Conservation (phyloP, 1,284 basidiomycete species). For the Ganoderma boninense region DNA sequence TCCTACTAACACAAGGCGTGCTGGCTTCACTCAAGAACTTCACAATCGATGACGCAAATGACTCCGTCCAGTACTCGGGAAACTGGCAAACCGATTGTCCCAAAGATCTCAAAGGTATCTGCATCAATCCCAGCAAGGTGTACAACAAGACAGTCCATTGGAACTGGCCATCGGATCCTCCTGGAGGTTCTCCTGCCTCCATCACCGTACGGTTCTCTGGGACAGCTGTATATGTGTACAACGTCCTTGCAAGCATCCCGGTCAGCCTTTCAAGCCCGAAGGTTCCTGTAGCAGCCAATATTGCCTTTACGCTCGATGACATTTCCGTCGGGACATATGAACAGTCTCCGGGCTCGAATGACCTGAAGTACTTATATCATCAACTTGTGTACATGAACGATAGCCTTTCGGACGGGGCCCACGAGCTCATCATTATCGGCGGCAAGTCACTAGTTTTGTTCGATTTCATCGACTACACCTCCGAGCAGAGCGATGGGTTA, state of each 20-base stretch:
- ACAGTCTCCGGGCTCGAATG: not conserved
- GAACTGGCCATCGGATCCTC: not conserved
- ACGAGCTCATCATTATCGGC: not conserved
- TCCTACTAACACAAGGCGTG: not conserved
- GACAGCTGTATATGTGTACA: constrained; percentile 15
- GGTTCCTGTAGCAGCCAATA: not conserved
- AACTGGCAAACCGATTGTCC: not conserved
- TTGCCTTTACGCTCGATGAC: constrained; percentile 1
- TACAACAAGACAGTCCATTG: constrained; percentile 3
- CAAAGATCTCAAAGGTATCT: not conserved
- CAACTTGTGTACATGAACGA: not conserved
- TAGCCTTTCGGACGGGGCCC: not conserved
- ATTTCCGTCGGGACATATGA: not conserved
- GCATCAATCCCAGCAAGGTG: not conserved
- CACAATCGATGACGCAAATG: constrained; percentile 14
- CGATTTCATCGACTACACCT: not conserved
- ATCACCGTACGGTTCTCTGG: constrained; percentile 20
- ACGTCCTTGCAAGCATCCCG: constrained; percentile 9
- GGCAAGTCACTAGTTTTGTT: not conserved
- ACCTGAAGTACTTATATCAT: not conserved
- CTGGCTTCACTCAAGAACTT: not conserved
- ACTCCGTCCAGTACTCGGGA: not conserved
- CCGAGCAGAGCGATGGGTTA: no score
- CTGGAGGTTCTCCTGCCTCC: not conserved
- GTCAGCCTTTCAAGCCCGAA: not conserved